Conservation (phyloP, 768 basidiomycete species). For the Cytidiella melzeri region DNA sequence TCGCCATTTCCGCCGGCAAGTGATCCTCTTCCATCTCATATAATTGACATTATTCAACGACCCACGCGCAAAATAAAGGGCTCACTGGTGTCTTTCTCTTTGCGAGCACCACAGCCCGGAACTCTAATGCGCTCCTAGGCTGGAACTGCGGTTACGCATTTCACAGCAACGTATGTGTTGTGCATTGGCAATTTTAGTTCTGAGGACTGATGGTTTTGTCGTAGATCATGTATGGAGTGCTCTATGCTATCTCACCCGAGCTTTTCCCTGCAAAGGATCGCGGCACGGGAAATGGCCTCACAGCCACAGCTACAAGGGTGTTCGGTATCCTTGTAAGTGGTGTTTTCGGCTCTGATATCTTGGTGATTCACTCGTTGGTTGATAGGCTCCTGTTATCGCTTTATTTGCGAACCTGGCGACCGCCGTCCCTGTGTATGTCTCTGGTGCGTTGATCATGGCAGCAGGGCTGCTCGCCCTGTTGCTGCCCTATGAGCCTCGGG, state of each 20-base stretch:
- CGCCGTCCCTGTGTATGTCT: constrained; percentile 65
- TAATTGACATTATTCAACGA: constrained; percentile 37
- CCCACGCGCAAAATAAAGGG: constrained; percentile 42
- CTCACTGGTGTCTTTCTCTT: constrained; percentile 74
- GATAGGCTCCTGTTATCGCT: constrained; percentile 68
- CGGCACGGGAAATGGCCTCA: constrained; percentile 66
- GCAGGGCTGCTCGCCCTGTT: constrained; percentile 55
- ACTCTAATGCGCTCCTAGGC: constrained; percentile 59
- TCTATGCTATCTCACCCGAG: constrained; percentile 67
- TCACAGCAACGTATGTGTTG: constrained; percentile 25
- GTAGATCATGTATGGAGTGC: constrained; percentile 70
- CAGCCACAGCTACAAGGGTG: constrained; percentile 51
- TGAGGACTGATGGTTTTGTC: too few species aligned
- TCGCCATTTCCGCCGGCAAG: constrained; percentile 59
- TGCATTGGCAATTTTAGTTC: too few species aligned
- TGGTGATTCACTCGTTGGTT: neutral
- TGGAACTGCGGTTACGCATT: constrained; percentile 62
- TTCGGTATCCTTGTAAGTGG: constrained; percentile 62
- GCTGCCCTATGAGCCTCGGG: constrained; percentile 69
- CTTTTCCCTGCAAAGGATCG: constrained; percentile 67
- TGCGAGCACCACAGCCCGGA: constrained; percentile 67
- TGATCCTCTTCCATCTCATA: constrained; percentile 18
- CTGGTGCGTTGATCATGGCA: constrained; percentile 56
- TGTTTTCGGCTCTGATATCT: neutral
- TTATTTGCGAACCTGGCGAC: constrained; percentile 60